Evolutionary conservation across 2,329 filamentous ascomycete species (phyloP).

Genomic region (Aspergillus hiratsukae): DNA sequence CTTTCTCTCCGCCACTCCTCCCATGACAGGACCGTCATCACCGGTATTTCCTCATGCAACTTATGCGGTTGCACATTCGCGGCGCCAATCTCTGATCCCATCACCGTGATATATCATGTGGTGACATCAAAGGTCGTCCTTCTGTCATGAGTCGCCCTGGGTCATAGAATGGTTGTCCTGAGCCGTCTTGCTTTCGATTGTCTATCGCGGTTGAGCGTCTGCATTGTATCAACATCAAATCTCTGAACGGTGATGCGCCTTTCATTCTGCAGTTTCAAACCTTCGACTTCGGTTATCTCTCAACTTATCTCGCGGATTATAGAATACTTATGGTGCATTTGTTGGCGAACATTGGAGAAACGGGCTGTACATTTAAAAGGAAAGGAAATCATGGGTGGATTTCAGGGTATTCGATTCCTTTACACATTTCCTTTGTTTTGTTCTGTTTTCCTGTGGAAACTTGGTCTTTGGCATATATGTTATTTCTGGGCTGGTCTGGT

Average conservation of each 20-base stretch:
- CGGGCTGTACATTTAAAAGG: constrained; percentile 5
- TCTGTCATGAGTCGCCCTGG: constrained; percentile 11
- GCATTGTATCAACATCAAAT: constrained; percentile 20
- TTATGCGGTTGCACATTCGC: constrained; percentile 24
- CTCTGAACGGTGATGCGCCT: constrained; percentile 5
- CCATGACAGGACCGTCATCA: constrained; percentile 32
- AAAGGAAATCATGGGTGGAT: constrained; percentile 2
- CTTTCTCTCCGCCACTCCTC: constrained; percentile 30
- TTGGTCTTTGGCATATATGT: neutral
- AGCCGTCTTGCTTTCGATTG: constrained; percentile 9
- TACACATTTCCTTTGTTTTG: constrained; percentile 5
- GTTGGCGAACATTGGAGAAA: constrained; percentile 10
- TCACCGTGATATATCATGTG: constrained; percentile 13
- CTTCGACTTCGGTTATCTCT: constrained; percentile 3
- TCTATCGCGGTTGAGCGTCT: constrained; percentile 26
- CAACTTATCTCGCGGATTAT: neutral
- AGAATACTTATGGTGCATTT: constrained; percentile 2
- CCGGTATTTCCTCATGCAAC: constrained; percentile 28
- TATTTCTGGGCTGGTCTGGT: neutral
- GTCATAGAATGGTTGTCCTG: constrained; percentile 8
- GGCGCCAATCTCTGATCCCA: constrained; percentile 26
- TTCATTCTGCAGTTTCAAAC: constrained; percentile 8
- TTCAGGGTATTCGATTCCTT: neutral
- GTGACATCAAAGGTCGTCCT: neutral
- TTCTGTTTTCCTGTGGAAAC: neutral